These are phyloP conservation scores for Ochetophila trinervis DNA, from an alignment of 306 rosid genomes.

Conservation along the genomic window DNA sequence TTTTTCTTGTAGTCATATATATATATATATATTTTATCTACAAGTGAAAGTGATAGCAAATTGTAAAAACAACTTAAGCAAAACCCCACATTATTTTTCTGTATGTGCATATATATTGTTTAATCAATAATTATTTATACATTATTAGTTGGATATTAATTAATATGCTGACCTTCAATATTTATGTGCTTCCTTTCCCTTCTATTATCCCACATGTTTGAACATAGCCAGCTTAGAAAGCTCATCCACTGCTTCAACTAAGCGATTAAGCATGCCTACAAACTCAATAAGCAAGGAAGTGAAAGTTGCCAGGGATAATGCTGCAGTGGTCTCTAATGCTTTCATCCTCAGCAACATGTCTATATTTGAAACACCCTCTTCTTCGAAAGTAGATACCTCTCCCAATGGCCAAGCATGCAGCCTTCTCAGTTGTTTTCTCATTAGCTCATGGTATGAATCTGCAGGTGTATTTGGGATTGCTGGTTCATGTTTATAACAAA, in stretches of 20 bases:
- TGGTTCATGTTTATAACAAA: slow-evolving; percentile 21
- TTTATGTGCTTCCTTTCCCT: neutral
- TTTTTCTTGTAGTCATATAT: no score
- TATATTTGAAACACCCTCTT: slow-evolving; percentile 24
- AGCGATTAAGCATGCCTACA: slow-evolving; percentile 68
- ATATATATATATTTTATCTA: no score
- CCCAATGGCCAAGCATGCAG: slow-evolving; percentile 61
- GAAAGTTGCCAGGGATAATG: slow-evolving; percentile 59
- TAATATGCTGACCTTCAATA: neutral
- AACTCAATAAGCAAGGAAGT: slow-evolving; percentile 67
- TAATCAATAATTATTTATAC: no score
- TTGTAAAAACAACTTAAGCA: no score
- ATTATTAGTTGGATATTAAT: neutral
- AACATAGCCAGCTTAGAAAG: slow-evolving; percentile 70
- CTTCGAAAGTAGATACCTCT: slow-evolving; percentile 49
- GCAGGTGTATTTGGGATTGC: slow-evolving; percentile 14
- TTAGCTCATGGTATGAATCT: slow-evolving; percentile 39
- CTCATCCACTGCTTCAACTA: slow-evolving; percentile 62
- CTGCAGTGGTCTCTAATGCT: slow-evolving; percentile 53
- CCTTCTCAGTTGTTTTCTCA: slow-evolving; percentile 54
- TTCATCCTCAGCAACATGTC: slow-evolving; percentile 44
- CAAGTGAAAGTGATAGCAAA: no score
- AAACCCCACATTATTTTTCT: no score
- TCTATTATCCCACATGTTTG: slow-evolving; percentile 26
- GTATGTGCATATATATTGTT: no score